These are phyloP conservation scores for Talaromyces pinophilus DNA, from an alignment of 2,329 filamentous ascomycete genomes.

Conservation along the genomic window DNA sequence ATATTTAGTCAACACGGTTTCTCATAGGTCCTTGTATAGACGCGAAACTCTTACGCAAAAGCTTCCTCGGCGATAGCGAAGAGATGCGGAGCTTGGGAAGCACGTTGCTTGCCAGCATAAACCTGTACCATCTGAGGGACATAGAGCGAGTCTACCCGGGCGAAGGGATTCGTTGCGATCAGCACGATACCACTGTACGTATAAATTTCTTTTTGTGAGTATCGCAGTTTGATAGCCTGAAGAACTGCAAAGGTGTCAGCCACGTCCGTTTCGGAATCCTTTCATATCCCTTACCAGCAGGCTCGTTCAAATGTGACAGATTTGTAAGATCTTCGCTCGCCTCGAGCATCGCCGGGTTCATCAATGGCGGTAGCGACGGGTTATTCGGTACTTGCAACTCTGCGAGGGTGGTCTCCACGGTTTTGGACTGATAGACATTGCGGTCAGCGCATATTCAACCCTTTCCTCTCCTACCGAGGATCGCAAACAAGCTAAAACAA, in stretches of 20 bases:
- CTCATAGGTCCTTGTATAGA: constrained; percentile 33
- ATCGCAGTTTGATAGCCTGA: constrained; percentile 95
- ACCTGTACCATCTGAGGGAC: constrained; percentile 99
- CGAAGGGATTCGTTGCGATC: constrained; percentile 98
- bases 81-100: constrained; percentile 93
- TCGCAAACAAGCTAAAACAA: neutral
- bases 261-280: constrained; percentile 25
- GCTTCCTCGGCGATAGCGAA: constrained; percentile 99
- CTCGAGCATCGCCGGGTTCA: constrained; percentile 98
- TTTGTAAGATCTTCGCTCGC: constrained; percentile 98
- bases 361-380: constrained; percentile 80
- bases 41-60: constrained; percentile 71
- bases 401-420: constrained; percentile 72
- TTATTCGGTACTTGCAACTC: constrained; percentile 77
- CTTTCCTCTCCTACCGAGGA: neutral
- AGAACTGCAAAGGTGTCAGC: constrained; percentile 63
- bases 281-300: constrained; percentile 68
- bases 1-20: neutral
- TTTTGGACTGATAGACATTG: constrained; percentile 64
- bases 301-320: constrained; percentile 95
- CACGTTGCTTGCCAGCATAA: constrained; percentile 94
- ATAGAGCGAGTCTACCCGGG: constrained; percentile 94
- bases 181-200: constrained; percentile 98
- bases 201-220: constrained; percentile 98
- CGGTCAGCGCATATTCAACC: constrained; percentile 24